Conservation (phyloP, 1,139 yeast genomes). For the Hyphopichia wangnamkhiaoensis region DNA sequence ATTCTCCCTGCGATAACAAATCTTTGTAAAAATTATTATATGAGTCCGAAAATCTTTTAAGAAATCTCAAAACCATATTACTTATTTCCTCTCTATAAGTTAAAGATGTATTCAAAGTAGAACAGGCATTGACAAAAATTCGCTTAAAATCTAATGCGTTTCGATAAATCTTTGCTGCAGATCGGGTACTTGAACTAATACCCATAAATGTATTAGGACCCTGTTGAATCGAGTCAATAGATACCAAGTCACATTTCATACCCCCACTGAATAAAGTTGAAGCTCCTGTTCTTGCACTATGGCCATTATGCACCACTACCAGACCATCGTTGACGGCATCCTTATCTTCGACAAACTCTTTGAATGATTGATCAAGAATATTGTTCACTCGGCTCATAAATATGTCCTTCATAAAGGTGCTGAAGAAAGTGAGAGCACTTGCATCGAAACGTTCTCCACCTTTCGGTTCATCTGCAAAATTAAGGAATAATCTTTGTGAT, state of each 20-base stretch:
- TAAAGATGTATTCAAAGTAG: constrained; percentile 61
- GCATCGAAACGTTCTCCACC: constrained; percentile 17
- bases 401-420: constrained; percentile 60
- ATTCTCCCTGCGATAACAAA: constrained; percentile 22
- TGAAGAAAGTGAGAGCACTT: constrained; percentile 51
- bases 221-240: constrained; percentile 3
- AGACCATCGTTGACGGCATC: constrained; percentile 7
- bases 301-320: not conserved
- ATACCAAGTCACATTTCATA: constrained; percentile 3
- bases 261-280: not conserved
- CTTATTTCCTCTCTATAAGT: constrained; percentile 56
- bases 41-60: constrained; percentile 31
- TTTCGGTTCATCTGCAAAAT: constrained; percentile 13
- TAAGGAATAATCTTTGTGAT: constrained; percentile 33
- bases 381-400: constrained; percentile 68
- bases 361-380: constrained; percentile 44
- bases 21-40: constrained; percentile 34
- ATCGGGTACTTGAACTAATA: constrained; percentile 6
- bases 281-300: not conserved
- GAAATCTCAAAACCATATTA: constrained; percentile 39
- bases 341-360: constrained; percentile 29
- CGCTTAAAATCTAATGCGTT: constrained; percentile 56
- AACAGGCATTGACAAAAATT: constrained; percentile 53
- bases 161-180: constrained; percentile 32
- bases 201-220: not conserved